phyloP scores from a whole-genome alignment of 192 early-diverging fungal genomes.

The Rhizoclosmatium sp. region DNA sequence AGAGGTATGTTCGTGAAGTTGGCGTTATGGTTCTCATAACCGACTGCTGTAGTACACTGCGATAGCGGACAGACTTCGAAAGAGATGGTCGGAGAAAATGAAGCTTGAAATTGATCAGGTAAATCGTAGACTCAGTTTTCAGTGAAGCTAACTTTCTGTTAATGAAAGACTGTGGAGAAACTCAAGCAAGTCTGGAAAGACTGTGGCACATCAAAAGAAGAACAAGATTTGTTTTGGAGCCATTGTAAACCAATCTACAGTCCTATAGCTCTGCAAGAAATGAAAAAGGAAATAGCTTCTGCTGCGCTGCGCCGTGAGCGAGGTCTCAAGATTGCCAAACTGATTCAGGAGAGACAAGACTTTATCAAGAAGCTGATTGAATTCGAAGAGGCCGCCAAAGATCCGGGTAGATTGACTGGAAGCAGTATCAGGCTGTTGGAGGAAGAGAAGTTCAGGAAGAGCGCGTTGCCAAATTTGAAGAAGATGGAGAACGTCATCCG shows the following conservation, averaged over 20 bases:
- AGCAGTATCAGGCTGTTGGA: constrained; percentile 78
- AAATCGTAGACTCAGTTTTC: background rate
- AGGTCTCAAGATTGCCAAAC: constrained; percentile 26
- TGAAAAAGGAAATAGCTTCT: constrained; percentile 38
- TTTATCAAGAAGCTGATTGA: constrained; percentile 70
- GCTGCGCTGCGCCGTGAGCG: constrained; percentile 37
- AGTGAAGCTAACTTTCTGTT: background rate
- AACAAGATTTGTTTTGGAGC: constrained; percentile 30
- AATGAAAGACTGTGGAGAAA: constrained; percentile 16
- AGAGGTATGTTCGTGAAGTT: background rate
- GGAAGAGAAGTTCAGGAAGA: constrained; percentile 82
- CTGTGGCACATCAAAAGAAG: constrained; percentile 33
- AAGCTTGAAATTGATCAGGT: constrained; percentile 41
- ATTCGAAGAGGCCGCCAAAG: constrained; percentile 78
- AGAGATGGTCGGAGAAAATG: constrained; percentile 42
- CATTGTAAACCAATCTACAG: constrained; percentile 45
- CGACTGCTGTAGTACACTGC: constrained; percentile 32
- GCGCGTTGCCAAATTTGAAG: constrained; percentile 75
- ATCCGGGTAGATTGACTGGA: constrained; percentile 76
- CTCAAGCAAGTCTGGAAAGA: constrained; percentile 46
- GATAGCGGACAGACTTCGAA: constrained; percentile 37
- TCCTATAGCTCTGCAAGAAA: constrained; percentile 35
- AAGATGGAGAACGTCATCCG: constrained; percentile 69
- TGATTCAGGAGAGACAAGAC: constrained; percentile 42
- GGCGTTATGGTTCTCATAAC: background rate